Evolutionary conservation across 2,329 filamentous ascomycete genomes (phyloP).

Genomic region (Fusarium albosuccineum): DNA sequence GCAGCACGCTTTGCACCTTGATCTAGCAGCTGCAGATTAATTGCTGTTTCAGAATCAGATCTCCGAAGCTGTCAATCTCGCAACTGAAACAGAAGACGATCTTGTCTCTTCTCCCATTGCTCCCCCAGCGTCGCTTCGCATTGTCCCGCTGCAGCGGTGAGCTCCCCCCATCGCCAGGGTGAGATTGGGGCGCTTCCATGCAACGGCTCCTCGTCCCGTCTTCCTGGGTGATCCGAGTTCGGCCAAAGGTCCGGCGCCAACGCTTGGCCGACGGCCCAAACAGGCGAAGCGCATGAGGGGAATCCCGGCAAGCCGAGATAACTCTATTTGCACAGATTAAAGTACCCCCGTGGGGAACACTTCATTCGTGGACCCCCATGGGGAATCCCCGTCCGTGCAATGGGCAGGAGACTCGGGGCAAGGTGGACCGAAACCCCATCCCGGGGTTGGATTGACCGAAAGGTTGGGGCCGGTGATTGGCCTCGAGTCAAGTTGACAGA

Average conservation of each 20-base stretch:
- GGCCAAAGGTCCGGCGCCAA: conserved; percentile 9
- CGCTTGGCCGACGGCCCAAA: background rate
- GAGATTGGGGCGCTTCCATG: background rate
- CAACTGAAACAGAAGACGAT: too few relatives aligned
- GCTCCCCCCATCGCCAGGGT: background rate
- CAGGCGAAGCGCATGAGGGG: background rate
- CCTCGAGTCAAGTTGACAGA: background rate
- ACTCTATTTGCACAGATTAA: background rate
- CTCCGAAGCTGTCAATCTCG: too few relatives aligned
- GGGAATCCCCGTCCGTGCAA: background rate
- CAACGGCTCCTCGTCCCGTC: background rate
- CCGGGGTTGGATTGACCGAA: background rate
- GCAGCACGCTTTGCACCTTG: too few relatives aligned
- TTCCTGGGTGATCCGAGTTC: background rate
- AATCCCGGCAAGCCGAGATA: background rate
- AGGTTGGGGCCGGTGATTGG: background rate
- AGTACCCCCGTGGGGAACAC: conserved; percentile 15
- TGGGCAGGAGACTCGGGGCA: background rate
- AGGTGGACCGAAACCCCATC: background rate
- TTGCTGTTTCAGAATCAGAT: too few relatives aligned
- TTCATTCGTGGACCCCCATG: background rate
- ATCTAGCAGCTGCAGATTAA: too few relatives aligned
- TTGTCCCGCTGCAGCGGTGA: background rate
- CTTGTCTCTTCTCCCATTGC: too few relatives aligned
- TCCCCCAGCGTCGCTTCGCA: too few relatives aligned